Evolutionary conservation across 192 early-diverging fungal genomes (phyloP).

Genomic region (Geosiphon pyriformis): DNA sequence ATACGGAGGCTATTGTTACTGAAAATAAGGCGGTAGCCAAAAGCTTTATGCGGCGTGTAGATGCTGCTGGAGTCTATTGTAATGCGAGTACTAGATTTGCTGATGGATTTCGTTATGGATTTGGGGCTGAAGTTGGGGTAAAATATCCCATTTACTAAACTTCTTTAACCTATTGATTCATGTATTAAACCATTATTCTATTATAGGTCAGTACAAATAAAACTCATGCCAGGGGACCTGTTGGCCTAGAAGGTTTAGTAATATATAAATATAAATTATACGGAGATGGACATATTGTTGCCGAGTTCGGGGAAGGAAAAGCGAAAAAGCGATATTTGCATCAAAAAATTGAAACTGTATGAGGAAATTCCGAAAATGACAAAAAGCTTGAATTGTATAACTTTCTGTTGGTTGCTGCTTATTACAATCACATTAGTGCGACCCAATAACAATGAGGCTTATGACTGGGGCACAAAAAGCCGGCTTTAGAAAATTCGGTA

Average conservation of each 20-base stretch:
- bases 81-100: slow-evolving; percentile 95
- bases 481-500: too few relatives aligned
- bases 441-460: too few relatives aligned
- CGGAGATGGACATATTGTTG: slow-evolving; percentile 82
- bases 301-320: slow-evolving; percentile 69
- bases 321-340: slow-evolving; percentile 72
- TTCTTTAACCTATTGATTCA: neutral
- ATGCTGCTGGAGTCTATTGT: slow-evolving; percentile 97
- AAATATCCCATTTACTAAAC: neutral
- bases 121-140: slow-evolving; percentile 96
- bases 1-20: slow-evolving; percentile 94
- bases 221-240: slow-evolving; percentile 97
- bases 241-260: slow-evolving; percentile 94
- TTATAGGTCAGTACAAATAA: slow-evolving; percentile 89
- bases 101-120: slow-evolving; percentile 98
- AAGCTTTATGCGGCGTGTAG: slow-evolving; percentile 85
- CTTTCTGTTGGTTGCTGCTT: too few relatives aligned
- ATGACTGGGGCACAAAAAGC: too few relatives aligned
- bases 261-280: slow-evolving; percentile 96
- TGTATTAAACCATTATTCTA: neutral
- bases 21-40: slow-evolving; percentile 66
- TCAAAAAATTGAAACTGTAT: slow-evolving; percentile 44
- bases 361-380: neutral
- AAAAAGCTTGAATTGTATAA: too few relatives aligned
- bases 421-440: too few relatives aligned